A percentile compares a stretch with the other conserved stretches of the same genome.
phyloP scores from a whole-genome alignment of 2,329 filamentous ascomycete genomes.

The Huntiella savannae region DNA sequence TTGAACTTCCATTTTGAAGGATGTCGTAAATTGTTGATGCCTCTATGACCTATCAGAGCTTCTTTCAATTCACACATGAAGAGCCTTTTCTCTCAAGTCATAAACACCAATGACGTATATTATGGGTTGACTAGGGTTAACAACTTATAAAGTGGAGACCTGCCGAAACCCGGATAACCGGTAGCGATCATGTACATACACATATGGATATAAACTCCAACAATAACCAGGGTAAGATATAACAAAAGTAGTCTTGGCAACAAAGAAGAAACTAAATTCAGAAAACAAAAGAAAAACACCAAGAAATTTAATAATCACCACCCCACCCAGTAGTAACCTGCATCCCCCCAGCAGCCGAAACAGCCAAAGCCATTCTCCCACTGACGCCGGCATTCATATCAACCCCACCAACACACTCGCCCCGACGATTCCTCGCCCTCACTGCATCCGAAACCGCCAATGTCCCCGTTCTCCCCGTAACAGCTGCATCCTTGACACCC shows the following conservation, averaged over 20 bases:
- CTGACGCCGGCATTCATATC: constrained; percentile 16
- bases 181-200: no score
- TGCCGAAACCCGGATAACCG: not conserved
- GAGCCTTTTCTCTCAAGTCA: no score
- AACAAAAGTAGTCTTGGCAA: not conserved
- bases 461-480: constrained; percentile 35
- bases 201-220: no score
- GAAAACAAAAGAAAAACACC: constrained; percentile 21
- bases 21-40: no score
- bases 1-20: constrained; percentile 5
- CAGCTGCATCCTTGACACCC: constrained; percentile 38
- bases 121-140: no score
- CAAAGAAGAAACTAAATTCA: constrained; percentile 21
- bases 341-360: constrained; percentile 32
- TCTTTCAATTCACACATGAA: no score
- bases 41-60: no score
- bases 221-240: not conserved
- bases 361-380: constrained; percentile 21
- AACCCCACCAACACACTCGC: constrained; percentile 21
- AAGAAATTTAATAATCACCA: not conserved
- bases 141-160: not conserved
- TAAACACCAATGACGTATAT: no score
- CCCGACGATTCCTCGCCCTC: constrained; percentile 21
- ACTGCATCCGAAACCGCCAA: constrained; percentile 31
- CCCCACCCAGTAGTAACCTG: constrained; percentile 16